These are phyloP conservation scores for Diaporthe vaccinii DNA, from an alignment of 2,329 filamentous ascomycete species.

Conservation along the genomic window DNA sequence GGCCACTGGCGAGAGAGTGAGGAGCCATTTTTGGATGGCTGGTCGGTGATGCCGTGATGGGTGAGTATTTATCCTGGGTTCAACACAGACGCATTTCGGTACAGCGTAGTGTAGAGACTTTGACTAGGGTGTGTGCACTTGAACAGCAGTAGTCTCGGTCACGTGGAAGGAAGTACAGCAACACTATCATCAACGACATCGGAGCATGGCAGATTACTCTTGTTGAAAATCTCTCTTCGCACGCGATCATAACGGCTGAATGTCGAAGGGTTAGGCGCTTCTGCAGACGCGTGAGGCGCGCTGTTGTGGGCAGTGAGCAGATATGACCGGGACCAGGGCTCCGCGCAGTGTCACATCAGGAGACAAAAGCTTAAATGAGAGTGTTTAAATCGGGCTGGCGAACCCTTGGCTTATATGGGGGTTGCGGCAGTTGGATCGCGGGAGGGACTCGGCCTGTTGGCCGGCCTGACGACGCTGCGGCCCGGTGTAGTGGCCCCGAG, in stretches of 20 bases:
- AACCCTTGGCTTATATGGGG: neutral
- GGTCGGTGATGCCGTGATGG: neutral
- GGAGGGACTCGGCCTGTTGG: neutral
- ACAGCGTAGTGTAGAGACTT: neutral
- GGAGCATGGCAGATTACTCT: neutral
- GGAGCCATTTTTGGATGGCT: neutral
- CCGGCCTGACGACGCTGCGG: neutral
- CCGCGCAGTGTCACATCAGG: neutral
- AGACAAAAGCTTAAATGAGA: neutral
- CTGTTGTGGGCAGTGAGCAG: neutral
- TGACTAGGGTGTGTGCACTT: neutral
- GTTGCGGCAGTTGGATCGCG: neutral
- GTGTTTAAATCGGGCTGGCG: neutral
- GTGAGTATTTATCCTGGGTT: neutral
- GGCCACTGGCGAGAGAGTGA: neutral
- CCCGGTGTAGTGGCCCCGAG: neutral
- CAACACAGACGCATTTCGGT: neutral
- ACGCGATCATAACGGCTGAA: neutral
- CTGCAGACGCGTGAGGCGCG: conserved; percentile 8
- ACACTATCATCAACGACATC: too few relatives aligned
- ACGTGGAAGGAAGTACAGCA: neutral
- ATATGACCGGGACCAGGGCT: neutral
- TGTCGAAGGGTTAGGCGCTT: neutral
- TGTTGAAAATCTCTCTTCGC: too few relatives aligned
- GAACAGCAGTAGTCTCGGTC: neutral